Conservation (phyloP, 2,329 filamentous ascomycete genomes). For the Fusarium clavum region DNA sequence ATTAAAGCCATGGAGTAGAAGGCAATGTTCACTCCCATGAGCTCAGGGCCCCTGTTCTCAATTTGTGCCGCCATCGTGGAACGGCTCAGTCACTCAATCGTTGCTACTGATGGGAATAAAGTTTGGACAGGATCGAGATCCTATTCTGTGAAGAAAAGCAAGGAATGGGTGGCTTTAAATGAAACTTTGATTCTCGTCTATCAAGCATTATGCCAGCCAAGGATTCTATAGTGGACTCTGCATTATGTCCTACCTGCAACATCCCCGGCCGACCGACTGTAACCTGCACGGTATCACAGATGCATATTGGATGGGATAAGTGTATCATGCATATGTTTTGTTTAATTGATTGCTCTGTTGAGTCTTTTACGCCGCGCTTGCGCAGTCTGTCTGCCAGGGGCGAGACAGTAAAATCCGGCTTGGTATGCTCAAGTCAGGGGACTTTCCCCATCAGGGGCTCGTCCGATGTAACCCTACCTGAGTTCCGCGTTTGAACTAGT, state of each 20-base stretch:
- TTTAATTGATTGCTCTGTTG: conserved; percentile 4
- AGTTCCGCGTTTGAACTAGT: background rate
- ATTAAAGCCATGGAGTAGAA: conserved; percentile 44
- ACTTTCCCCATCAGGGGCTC: background rate
- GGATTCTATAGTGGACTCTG: background rate
- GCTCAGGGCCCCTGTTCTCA: conserved; percentile 48
- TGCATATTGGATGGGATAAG: background rate
- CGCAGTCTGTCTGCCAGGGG: background rate
- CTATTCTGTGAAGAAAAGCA: background rate
- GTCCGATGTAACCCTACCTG: background rate
- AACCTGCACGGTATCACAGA: conserved; percentile 5
- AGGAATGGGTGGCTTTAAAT: conserved; percentile 13
- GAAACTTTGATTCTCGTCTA: background rate
- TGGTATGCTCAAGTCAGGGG: background rate
- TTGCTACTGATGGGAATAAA: background rate
- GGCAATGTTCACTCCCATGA: conserved; percentile 50
- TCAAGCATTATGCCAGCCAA: background rate
- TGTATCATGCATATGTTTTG: conserved; percentile 5
- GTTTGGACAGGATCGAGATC: conserved; percentile 16
- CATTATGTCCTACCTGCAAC: conserved; percentile 1
- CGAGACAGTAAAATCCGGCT: background rate
- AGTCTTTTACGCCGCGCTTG: background rate
- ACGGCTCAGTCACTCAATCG: background rate
- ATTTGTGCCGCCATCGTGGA: conserved; percentile 27
- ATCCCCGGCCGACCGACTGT: conserved; percentile 1